Evolutionary conservation across 2,329 filamentous ascomycete species (phyloP).

Genomic region (Niveomyces coronatus): DNA sequence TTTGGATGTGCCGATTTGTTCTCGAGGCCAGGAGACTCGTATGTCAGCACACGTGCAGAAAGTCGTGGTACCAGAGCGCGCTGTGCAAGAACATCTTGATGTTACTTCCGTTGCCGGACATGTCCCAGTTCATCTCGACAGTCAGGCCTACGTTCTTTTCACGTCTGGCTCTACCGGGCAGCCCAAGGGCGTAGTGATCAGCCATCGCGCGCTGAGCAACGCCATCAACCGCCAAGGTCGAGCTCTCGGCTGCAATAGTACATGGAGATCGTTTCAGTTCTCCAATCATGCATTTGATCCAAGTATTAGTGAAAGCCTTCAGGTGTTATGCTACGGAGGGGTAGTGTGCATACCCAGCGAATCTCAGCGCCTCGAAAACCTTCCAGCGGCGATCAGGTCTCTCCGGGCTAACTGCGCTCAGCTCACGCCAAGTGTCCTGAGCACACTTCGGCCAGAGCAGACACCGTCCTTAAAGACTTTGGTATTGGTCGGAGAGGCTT

Average conservation of each 20-base stretch:
- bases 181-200: slow-evolving; percentile 39
- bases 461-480: not conserved
- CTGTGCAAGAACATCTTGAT: no score
- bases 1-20: no score
- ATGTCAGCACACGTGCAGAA: no score
- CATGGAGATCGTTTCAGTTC: slow-evolving; percentile 7
- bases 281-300: slow-evolving; percentile 9
- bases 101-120: no score
- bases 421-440: slow-evolving; percentile 3
- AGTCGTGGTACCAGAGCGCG: no score
- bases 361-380: slow-evolving; percentile 4
- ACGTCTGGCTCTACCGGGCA: slow-evolving; percentile 42
- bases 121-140: no score
- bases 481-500: not conserved
- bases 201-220: slow-evolving; percentile 12
- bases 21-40: no score
- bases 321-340: slow-evolving; percentile 2
- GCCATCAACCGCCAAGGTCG: slow-evolving; percentile 7
- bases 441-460: not conserved
- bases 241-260: not conserved
- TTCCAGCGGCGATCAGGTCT: slow-evolving; percentile 8
- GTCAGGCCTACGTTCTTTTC: slow-evolving; percentile 39
- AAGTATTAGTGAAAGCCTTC: slow-evolving; percentile 1
- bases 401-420: slow-evolving; percentile 8
- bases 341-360: slow-evolving; percentile 10